Evolutionary conservation across 2,329 filamentous ascomycete species (phyloP), one percentile per base, ranked within the genome.

Genomic region (Penicillium polonicum): DNA sequence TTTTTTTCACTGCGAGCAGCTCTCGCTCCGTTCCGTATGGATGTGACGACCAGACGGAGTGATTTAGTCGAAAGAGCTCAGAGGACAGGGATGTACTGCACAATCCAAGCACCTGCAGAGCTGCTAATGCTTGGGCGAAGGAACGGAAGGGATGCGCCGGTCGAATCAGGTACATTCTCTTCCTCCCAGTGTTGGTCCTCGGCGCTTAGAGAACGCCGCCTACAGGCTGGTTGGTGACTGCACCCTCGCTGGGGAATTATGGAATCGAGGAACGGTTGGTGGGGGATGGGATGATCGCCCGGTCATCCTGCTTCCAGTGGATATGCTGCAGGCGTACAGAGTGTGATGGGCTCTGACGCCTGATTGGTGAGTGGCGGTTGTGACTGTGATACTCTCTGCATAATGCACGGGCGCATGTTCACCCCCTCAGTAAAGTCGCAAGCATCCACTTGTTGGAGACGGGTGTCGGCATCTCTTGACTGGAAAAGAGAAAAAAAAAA

Each of bases 361-460:
- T 61, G 65, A 67, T 62, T 70, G 66, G 66, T 58, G 63, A 62
- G 55, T 12, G 48, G 55, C 38, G 39, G 56, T 41, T 69, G 71
- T 72, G 70, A 74, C 52, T 72, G 71, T 73, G 71, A 73, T 63
- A 51, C 38, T 42, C 5, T 33, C 59, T 72, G 71, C 70, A 72
- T 46, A 19, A 51, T 63, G 62, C 60, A 67, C 60, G 61, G 62
- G 62, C 61, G 21, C 33, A 38, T 19, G 17, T 39, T 29, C 23
- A 50, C 39, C 55, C 55, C 55, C 55, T 55, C 55, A 48, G 41
- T 3, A n/a, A 13, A 27, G 23, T 25, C 19, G 15, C n/a, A 19
- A 52, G 27, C 23, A 25, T 35, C 38, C 25, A 19, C 15, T 5
- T 52, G 15, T 38, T 27, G 36, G 13, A 44, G 17, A 44, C 21